Base-by-base conservation (phyloP, 768 basidiomycete genomes). In the Erythrobasidium yunnanense region DNA sequence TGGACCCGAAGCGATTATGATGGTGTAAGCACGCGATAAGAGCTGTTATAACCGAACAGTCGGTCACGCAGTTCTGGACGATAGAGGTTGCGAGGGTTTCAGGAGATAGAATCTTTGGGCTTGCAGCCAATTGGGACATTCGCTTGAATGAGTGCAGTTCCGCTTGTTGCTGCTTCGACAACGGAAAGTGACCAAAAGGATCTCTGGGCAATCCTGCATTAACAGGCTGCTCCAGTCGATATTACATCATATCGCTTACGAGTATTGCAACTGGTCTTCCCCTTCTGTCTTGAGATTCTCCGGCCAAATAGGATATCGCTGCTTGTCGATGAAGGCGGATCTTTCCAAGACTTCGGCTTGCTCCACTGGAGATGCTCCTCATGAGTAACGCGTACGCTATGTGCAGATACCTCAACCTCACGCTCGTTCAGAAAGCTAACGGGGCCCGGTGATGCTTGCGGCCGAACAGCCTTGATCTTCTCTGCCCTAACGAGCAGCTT, bases 391-490 rank as follows among this genome's bases (percentile, higher is more conserved):
- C 45, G 4, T 5, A 17, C 22, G 33, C 20, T 13, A 35, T 22
- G 5, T 38, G 22, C 13, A 57, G 33, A 3, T 3, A 27, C 23
- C 55, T 42, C 23, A 29, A 27, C 20, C 65, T 62, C 20, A 53
- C 65, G 30, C 30, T 54, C 52, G 33, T 53, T 34, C 18, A 66
- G 34, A 18, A 29, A 11, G 50, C 54, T 55, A 30, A 29, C 35
- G 18, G 34, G 52, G 1, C 20, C 32, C 6, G 33, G 38, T 11
- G 35, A 25, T n/a, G 49, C 52, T 34, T 66, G 54, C 32, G 27
- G 23, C 22, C 46, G 33, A 18, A 56, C 35, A 5, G 65, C 32
- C 56, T 66, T 66, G 15, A 66, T 53, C 65, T 55, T 66, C 35
- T 66, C 65, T 15, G 65, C 65, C 5, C 65, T 30, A 2, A 22